Conservation (phyloP, 2,329 filamentous ascomycete species). For the Xylaria sp. region DNA sequence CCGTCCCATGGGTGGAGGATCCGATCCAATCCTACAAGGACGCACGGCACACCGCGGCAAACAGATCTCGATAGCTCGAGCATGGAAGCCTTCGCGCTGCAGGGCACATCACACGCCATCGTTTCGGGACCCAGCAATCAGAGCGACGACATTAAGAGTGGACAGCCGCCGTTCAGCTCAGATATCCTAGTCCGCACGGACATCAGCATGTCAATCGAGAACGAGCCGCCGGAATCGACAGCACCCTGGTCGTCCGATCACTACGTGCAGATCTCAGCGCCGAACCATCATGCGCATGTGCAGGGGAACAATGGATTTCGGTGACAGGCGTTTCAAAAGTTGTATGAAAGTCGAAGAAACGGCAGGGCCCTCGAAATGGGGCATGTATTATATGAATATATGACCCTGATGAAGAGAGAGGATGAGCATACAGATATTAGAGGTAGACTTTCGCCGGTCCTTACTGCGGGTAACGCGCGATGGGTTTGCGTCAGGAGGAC, state of each 20-base stretch:
- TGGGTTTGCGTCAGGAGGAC: too few species aligned
- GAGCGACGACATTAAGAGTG: conserved; percentile 10
- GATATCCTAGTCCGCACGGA: conserved; percentile 29
- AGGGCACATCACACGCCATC: conserved; percentile 14
- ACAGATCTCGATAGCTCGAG: conserved; percentile 24
- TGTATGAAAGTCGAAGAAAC: too few species aligned
- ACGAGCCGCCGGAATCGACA: conserved; percentile 9
- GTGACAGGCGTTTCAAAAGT: background rate
- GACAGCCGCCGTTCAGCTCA: conserved; percentile 12
- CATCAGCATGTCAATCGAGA: conserved; percentile 25
- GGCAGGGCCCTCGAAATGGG: background rate
- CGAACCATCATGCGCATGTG: conserved; percentile 20
- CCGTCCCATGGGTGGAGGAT: conserved; percentile 23
- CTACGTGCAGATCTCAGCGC: conserved; percentile 22
- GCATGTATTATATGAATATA: background rate
- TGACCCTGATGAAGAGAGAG: background rate
- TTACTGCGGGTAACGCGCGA: too few species aligned
- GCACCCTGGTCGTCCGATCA: conserved; percentile 16
- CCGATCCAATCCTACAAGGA: conserved; percentile 20
- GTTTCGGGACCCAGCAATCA: conserved; percentile 3
- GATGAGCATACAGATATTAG: background rate
- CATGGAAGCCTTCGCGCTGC: conserved; percentile 24
- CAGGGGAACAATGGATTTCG: conserved; percentile 18
- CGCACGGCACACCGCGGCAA: conserved; percentile 22
- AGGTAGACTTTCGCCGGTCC: background rate